A percentile compares a stretch with the other conserved stretches of the same genome.
Conservation (phyloP, 306 rosid species). For the Dryas drummondii region DNA sequence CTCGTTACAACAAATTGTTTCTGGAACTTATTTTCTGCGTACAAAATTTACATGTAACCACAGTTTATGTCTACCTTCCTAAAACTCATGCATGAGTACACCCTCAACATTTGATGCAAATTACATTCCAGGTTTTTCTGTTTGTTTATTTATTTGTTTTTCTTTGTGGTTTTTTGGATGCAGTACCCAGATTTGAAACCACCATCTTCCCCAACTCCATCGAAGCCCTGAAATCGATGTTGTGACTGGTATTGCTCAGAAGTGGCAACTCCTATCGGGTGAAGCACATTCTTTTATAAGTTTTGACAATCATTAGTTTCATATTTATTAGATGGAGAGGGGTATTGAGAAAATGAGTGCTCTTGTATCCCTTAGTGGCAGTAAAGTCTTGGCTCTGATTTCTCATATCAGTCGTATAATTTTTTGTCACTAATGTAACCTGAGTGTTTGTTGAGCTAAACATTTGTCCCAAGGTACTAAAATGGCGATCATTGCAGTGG, state of each 20-base stretch:
- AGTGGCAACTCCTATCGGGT: constrained; percentile 14
- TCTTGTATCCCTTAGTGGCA: not conserved
- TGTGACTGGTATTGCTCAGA: constrained; percentile 2
- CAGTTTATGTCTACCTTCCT: not conserved
- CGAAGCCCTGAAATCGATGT: constrained; percentile 51
- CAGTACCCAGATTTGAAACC: constrained; percentile 89
- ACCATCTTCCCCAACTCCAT: constrained; percentile 74
- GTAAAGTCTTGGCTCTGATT: not conserved
- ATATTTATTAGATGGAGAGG: not conserved
- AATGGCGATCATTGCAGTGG: not conserved
- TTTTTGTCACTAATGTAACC: not conserved
- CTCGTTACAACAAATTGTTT: not conserved
- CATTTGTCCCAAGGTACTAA: not conserved
- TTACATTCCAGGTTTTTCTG: no score
- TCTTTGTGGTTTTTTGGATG: constrained; percentile 14
- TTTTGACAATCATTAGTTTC: constrained; percentile 12
- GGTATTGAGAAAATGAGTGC: not conserved
- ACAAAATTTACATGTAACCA: not conserved
- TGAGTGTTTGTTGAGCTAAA: not conserved
- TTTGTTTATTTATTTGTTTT: not conserved
- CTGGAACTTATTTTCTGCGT: not conserved
- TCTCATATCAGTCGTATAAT: constrained; percentile 1
- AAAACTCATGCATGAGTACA: not conserved
- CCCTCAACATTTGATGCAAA: no score
- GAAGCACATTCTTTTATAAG: constrained; percentile 17